phyloP scores from a whole-genome alignment of 768 basidiomycete species.

The Agaricus sinodeliciosus region DNA sequence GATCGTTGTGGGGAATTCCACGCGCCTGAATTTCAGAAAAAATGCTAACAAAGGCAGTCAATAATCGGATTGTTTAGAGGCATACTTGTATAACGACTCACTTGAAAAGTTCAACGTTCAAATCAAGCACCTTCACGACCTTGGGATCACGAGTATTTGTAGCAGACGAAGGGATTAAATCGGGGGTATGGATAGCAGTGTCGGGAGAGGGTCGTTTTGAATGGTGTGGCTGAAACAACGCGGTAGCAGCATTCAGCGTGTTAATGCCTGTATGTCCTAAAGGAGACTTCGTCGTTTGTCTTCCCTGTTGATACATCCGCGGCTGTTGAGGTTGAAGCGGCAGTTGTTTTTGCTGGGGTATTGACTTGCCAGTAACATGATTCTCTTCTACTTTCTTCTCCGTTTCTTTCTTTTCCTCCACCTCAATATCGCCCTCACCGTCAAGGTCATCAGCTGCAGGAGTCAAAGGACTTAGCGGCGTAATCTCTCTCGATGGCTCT shows the following conservation, averaged over 20 bases:
- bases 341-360: slow-evolving; percentile 7
- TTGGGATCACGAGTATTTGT: slow-evolving; percentile 36
- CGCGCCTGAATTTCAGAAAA: slow-evolving; percentile 10
- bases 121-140: slow-evolving; percentile 53
- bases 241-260: background rate
- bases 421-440: slow-evolving; percentile 24
- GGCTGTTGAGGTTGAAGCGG: background rate
- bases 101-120: slow-evolving; percentile 69
- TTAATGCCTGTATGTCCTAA: background rate
- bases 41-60: slow-evolving; percentile 4
- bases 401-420: slow-evolving; percentile 13
- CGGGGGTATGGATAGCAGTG: slow-evolving; percentile 4
- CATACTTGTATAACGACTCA: slow-evolving; percentile 23
- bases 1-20: slow-evolving; percentile 11
- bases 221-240: slow-evolving; percentile 12
- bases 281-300: slow-evolving; percentile 1
- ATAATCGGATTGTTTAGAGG: background rate
- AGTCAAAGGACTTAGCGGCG: slow-evolving; percentile 74
- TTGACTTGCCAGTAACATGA: background rate
- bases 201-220: slow-evolving; percentile 13
- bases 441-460: slow-evolving; percentile 51
- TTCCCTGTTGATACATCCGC: background rate
- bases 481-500: slow-evolving; percentile 46
- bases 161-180: slow-evolving; percentile 22
- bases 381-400: slow-evolving; percentile 9